Evolutionary conservation across 1,139 yeast genomes (phyloP).

Genomic region (Maudiozyma humilis): DNA sequence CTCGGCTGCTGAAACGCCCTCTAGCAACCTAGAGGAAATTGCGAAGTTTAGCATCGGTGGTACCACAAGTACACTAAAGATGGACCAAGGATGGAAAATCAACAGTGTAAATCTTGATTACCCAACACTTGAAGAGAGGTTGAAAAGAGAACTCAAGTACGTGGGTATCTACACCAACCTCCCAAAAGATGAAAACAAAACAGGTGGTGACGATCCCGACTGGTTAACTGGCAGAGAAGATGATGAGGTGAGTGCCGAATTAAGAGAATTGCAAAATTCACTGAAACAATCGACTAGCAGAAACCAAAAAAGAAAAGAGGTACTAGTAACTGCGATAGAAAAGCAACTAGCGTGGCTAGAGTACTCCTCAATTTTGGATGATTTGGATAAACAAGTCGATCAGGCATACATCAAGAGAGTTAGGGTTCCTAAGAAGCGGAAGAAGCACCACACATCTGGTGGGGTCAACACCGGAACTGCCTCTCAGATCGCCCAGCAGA

Average conservation of each 20-base stretch:
- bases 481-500: conserved; percentile 37
- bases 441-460: conserved; percentile 39
- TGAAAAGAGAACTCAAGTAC: conserved; percentile 78
- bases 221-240: conserved; percentile 85
- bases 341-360: conserved; percentile 95
- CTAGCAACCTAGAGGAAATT: conserved; percentile 11
- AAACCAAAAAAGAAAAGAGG: conserved; percentile 61
- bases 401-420: conserved; percentile 83
- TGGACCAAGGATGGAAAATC: conserved; percentile 42
- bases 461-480: conserved; percentile 28
- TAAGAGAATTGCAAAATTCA: conserved; percentile 63
- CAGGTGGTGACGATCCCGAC: conserved; percentile 32
- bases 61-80: conserved; percentile 36
- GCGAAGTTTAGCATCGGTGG: conserved; percentile 12
- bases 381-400: conserved; percentile 91
- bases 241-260: conserved; percentile 85
- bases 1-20: conserved; percentile 15
- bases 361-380: conserved; percentile 80
- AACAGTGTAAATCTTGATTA: conserved; percentile 53
- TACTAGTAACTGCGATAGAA: conserved; percentile 66
- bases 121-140: conserved; percentile 72
- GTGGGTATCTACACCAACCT: conserved; percentile 82
- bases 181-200: conserved; percentile 31
- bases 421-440: conserved; percentile 74
- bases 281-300: conserved; percentile 52